Conservation (phyloP, 139 green algal genomes). For the Bryopsis sp. region DNA sequence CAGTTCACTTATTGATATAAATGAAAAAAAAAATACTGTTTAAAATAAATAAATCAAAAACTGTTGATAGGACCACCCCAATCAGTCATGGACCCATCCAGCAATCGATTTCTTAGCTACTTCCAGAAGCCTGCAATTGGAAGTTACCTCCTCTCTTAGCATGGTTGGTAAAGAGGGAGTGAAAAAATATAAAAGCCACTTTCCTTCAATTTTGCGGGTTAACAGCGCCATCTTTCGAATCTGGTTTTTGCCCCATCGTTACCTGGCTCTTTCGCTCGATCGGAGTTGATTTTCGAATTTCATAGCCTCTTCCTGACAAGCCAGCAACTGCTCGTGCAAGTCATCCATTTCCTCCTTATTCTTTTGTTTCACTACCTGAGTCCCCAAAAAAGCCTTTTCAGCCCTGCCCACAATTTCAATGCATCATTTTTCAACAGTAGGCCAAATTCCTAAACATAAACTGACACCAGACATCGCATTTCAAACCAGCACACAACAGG, state of each 20-base stretch:
- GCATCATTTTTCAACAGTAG: too few species aligned
- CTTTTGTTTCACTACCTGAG: not conserved
- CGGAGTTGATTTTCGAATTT: slow-evolving; percentile 4
- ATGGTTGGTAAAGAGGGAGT: not conserved
- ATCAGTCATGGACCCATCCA: too few species aligned
- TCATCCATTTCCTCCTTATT: slow-evolving; percentile 6
- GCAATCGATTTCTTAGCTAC: too few species aligned
- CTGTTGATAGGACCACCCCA: not conserved
- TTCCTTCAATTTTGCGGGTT: not conserved
- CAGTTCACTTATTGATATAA: not conserved
- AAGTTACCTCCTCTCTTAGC: not conserved
- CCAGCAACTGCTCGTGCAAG: slow-evolving; percentile 14
- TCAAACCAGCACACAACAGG: too few species aligned
- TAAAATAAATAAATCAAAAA: slow-evolving; percentile 5
- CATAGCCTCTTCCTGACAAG: not conserved
- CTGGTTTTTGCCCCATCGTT: not conserved
- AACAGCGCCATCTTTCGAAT: not conserved
- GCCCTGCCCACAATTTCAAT: too few species aligned
- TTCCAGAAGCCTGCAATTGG: not conserved
- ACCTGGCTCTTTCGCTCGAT: slow-evolving; percentile 6
- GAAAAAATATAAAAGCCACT: not conserved
- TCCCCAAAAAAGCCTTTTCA: too few species aligned
- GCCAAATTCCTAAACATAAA: too few species aligned
- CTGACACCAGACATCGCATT: too few species aligned
- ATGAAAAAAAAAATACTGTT: not conserved